These are phyloP conservation scores for Fusarium sp. DNA, from an alignment of 2,329 filamentous ascomycete species.

Conservation along the genomic window DNA sequence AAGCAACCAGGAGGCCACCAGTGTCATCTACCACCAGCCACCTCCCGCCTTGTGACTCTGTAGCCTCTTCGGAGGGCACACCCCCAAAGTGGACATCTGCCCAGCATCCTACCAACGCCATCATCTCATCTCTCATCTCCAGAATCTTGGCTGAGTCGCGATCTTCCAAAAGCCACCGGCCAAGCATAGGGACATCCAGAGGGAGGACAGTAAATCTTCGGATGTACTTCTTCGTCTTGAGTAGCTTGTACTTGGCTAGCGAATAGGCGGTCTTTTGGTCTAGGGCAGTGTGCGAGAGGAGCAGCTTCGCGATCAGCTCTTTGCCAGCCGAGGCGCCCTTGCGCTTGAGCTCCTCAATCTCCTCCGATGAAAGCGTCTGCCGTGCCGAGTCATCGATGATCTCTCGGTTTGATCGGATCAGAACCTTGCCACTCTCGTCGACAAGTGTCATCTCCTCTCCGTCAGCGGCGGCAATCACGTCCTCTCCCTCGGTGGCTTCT, in stretches of 20 bases:
- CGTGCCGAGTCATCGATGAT: slow-evolving; percentile 74
- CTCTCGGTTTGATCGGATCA: slow-evolving; percentile 71
- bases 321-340: slow-evolving; percentile 85
- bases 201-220: slow-evolving; percentile 89
- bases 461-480: slow-evolving; percentile 55
- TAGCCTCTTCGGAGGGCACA: slow-evolving; percentile 44
- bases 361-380: slow-evolving; percentile 84
- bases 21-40: slow-evolving; percentile 93
- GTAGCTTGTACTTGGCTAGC: slow-evolving; percentile 93
- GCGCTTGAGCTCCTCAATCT: slow-evolving; percentile 81
- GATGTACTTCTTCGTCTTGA: slow-evolving; percentile 95
- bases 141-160: slow-evolving; percentile 86
- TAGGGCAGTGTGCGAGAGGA: slow-evolving; percentile 89
- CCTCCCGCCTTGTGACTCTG: slow-evolving; percentile 60
- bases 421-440: slow-evolving; percentile 60
- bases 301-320: slow-evolving; percentile 92
- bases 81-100: slow-evolving; percentile 83
- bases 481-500: slow-evolving; percentile 62
- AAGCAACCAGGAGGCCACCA: slow-evolving; percentile 84
- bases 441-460: slow-evolving; percentile 61
- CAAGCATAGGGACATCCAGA: slow-evolving; percentile 83
- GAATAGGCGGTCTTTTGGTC: slow-evolving; percentile 97
- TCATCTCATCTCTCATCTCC: slow-evolving; percentile 87
- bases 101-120: slow-evolving; percentile 89
- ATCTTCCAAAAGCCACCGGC: slow-evolving; percentile 84